Evolutionary conservation across 2,329 filamentous ascomycete genomes (phyloP).

Genomic region (Corinectria fuckeliana): DNA sequence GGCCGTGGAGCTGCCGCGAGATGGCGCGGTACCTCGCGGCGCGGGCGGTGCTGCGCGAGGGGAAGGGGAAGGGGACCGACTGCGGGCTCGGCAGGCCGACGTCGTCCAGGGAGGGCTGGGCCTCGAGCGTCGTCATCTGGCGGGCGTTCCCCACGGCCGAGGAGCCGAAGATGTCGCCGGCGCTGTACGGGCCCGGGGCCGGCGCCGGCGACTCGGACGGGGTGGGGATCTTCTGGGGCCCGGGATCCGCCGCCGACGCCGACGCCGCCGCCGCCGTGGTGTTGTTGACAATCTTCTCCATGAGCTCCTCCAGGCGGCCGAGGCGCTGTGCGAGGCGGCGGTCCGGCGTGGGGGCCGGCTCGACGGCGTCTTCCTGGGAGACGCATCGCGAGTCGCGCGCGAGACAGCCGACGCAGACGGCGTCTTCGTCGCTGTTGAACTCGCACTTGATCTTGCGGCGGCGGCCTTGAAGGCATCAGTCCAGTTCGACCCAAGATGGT

Average conservation of each 20-base stretch:
- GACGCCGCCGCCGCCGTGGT: background rate
- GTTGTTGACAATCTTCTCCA: slow-evolving; percentile 54
- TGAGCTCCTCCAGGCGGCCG: slow-evolving; percentile 53
- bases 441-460: slow-evolving; percentile 62
- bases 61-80: background rate
- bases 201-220: slow-evolving; percentile 29
- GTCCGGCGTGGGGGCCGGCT: slow-evolving; percentile 44
- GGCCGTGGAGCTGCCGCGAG: slow-evolving; percentile 27
- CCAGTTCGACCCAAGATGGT: too few relatives aligned
- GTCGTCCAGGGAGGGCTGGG: background rate
- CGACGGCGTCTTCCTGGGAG: slow-evolving; percentile 54
- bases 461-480: slow-evolving; percentile 33
- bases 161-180: slow-evolving; percentile 26
- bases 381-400: slow-evolving; percentile 50
- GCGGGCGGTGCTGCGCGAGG: background rate
- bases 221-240: slow-evolving; percentile 7
- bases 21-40: slow-evolving; percentile 23
- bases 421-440: slow-evolving; percentile 48
- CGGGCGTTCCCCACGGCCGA: slow-evolving; percentile 31
- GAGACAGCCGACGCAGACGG: slow-evolving; percentile 54
- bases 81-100: slow-evolving; percentile 6
- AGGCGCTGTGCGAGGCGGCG: slow-evolving; percentile 51
- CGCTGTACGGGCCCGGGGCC: slow-evolving; percentile 6
- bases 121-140: slow-evolving; percentile 22
- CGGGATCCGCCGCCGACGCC: background rate